These are phyloP conservation scores for Entomortierella lignicola DNA, from an alignment of 192 early-diverging fungal genomes.

Conservation along the genomic window DNA sequence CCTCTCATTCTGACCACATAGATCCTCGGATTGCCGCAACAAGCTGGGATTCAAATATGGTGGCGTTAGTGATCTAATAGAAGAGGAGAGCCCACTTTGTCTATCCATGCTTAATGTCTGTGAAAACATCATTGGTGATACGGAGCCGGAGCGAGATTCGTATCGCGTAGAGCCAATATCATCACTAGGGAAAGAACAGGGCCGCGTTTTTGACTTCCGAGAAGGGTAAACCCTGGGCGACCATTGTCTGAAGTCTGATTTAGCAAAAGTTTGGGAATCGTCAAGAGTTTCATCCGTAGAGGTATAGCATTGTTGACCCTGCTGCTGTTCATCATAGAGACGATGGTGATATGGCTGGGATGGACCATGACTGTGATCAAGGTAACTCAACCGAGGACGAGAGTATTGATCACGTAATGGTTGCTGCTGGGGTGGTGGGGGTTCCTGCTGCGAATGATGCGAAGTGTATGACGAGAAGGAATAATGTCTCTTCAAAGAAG, in stretches of 20 bases:
- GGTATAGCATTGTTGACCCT: background rate
- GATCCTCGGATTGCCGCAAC: background rate
- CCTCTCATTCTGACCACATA: background rate
- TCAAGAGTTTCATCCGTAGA: background rate
- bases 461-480: background rate
- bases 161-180: background rate
- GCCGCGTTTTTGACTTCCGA: background rate
- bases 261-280: background rate
- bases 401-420: constrained; percentile 1
- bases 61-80: constrained; percentile 7
- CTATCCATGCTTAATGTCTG: background rate
- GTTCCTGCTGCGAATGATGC: constrained; percentile 1
- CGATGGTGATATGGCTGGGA: background rate
- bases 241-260: background rate
- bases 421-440: constrained; percentile 11
- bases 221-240: background rate
- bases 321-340: background rate
- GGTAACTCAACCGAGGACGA: background rate
- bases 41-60: background rate
- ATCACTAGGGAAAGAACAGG: background rate
- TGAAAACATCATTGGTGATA: background rate
- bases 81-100: background rate
- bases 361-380: background rate
- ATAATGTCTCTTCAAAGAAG: background rate
- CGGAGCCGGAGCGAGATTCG: background rate